Percentiles rank a stretch among this genome's conserved stretches.
Evolutionary conservation across 768 basidiomycete genomes (phyloP).

Genomic region (Termitomyces sp.): DNA sequence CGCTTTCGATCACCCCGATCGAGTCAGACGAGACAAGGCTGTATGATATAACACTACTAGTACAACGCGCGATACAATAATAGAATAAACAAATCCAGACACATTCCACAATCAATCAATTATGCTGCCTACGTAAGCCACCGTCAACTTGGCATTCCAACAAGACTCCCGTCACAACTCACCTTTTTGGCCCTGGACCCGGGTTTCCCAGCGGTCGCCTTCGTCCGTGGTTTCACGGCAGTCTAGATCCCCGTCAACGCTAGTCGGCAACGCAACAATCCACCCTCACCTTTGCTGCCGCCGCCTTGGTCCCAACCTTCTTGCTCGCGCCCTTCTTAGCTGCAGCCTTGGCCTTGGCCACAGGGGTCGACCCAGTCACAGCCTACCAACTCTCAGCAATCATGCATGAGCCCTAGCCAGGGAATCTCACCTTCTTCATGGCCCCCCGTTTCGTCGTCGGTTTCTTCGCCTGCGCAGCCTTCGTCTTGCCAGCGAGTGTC

Average conservation of each 20-base stretch:
- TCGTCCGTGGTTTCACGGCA: conserved; percentile 25
- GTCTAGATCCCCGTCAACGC: conserved; percentile 14
- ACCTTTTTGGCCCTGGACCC: conserved; percentile 26
- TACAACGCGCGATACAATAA: conserved; percentile 16
- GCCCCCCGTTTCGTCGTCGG: conserved; percentile 20
- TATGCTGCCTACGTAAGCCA: conserved; percentile 11
- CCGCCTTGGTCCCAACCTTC: conserved; percentile 13
- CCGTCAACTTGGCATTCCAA: background rate
- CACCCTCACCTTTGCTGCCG: conserved; percentile 23
- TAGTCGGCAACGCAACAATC: background rate
- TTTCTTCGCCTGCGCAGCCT: conserved; percentile 30
- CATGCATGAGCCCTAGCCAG: no score
- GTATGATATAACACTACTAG: conserved; percentile 14
- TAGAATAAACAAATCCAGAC: conserved; percentile 14
- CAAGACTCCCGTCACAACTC: conserved; percentile 1
- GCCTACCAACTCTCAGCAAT: background rate
- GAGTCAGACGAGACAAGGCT: background rate
- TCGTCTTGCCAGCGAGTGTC: conserved; percentile 34
- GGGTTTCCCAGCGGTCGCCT: conserved; percentile 18
- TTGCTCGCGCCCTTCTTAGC: conserved; percentile 11
- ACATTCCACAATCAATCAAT: conserved; percentile 12
- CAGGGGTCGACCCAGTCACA: background rate
- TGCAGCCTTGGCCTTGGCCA: conserved; percentile 5
- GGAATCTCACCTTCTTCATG: background rate
- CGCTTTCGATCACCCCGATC: background rate